These are phyloP conservation scores for Malassezia yamatoensis DNA, from an alignment of 1,284 basidiomycete species.

Conservation along the genomic window DNA sequence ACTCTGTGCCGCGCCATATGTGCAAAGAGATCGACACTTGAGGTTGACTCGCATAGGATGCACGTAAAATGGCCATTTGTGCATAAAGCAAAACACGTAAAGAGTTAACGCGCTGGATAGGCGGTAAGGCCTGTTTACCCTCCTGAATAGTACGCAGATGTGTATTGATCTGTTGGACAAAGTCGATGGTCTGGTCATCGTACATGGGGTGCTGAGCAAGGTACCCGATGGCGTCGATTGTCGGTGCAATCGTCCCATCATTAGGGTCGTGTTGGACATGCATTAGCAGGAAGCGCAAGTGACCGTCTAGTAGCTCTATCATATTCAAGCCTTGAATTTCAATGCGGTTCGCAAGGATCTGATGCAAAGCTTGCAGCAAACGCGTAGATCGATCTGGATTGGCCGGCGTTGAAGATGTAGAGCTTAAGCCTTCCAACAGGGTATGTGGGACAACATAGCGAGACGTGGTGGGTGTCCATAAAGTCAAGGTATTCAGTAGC, in stretches of 20 bases:
- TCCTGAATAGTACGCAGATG: conserved; percentile 63
- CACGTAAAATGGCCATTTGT: conserved; percentile 60
- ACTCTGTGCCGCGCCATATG: conserved; percentile 7
- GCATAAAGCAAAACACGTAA: conserved; percentile 65
- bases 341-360: conserved; percentile 62
- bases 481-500: conserved; percentile 64
- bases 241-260: conserved; percentile 60
- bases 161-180: conserved; percentile 71
- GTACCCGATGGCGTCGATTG: conserved; percentile 72
- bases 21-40: conserved; percentile 13
- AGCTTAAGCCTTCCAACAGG: conserved; percentile 58
- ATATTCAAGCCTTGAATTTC: conserved; percentile 82
- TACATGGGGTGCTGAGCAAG: conserved; percentile 86
- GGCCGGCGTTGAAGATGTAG: neutral
- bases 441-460: conserved; percentile 77
- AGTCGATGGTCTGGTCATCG: conserved; percentile 88
- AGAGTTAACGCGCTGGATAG: conserved; percentile 56
- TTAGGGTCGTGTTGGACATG: conserved; percentile 52
- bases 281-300: conserved; percentile 61
- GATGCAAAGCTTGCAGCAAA: conserved; percentile 13
- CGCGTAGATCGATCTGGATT: conserved; percentile 6
- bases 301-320: conserved; percentile 63
- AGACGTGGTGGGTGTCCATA: conserved; percentile 84
- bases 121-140: conserved; percentile 52
- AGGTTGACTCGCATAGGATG: conserved; percentile 22